These are phyloP conservation scores for Fusarium secorum DNA, from an alignment of 2,329 filamentous ascomycete genomes.

Conservation along the genomic window DNA sequence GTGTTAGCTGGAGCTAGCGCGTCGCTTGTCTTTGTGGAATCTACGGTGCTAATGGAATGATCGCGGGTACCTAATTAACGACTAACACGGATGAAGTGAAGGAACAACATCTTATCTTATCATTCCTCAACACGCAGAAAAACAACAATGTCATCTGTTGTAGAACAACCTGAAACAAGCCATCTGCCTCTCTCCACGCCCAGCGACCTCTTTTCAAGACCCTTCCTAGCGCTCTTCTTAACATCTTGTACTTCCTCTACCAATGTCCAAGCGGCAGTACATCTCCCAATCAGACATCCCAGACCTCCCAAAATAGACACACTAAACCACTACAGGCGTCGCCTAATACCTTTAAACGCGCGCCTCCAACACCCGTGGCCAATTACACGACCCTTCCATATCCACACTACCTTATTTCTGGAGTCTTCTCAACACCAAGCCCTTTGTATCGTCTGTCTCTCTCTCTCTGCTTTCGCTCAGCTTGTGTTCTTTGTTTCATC, in stretches of 20 bases:
- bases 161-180: slow-evolving; percentile 34
- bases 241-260: slow-evolving; percentile 21
- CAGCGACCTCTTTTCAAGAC: neutral
- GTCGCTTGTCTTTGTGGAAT: neutral
- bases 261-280: slow-evolving; percentile 14
- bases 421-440: slow-evolving; percentile 31
- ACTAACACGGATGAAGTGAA: neutral
- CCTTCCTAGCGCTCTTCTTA: slow-evolving; percentile 28
- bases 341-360: slow-evolving; percentile 40
- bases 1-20: neutral
- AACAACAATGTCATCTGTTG: neutral
- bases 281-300: slow-evolving; percentile 19
- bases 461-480: neutral
- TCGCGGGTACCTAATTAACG: neutral
- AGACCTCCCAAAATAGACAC: slow-evolving; percentile 35
- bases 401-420: slow-evolving; percentile 19
- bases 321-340: slow-evolving; percentile 28
- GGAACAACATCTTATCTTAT: neutral
- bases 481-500: slow-evolving; percentile 5
- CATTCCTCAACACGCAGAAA: neutral
- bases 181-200: slow-evolving; percentile 35
- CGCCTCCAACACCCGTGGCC: slow-evolving; percentile 31
- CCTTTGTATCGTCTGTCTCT: neutral
- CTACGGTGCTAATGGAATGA: neutral
- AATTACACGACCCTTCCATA: slow-evolving; percentile 20